phyloP scores from a whole-genome alignment of 257 asterid genomes.

The Solanum sparsipilum region DNA sequence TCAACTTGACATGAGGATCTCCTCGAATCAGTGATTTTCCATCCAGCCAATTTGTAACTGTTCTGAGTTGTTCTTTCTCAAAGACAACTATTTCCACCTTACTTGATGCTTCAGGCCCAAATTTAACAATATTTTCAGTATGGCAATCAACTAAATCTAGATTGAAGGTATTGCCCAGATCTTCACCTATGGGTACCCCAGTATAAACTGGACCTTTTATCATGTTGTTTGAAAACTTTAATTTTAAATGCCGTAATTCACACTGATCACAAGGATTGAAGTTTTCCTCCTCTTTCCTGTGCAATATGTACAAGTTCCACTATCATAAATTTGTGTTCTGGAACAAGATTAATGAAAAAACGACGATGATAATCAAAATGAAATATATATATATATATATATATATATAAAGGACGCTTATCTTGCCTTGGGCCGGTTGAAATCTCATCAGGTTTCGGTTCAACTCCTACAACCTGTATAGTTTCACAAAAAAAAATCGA shows the following conservation, averaged over 20 bases:
- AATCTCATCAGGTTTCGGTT: background rate
- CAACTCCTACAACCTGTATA: background rate
- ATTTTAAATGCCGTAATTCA: background rate
- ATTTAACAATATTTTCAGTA: background rate
- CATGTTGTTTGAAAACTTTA: background rate
- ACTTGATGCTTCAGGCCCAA: background rate
- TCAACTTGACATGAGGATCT: background rate
- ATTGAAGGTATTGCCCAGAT: background rate
- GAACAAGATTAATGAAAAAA: no score
- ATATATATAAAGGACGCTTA: background rate
- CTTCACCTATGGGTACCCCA: background rate
- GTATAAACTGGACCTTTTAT: background rate
- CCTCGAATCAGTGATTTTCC: background rate
- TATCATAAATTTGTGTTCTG: background rate
- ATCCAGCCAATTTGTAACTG: background rate
- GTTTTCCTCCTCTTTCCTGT: background rate
- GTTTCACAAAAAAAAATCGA: background rate
- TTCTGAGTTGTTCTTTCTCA: background rate
- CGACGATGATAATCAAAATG: background rate
- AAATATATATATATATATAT: no score
- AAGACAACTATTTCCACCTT: conserved; percentile 1
- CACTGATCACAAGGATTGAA: background rate
- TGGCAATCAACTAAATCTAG: background rate
- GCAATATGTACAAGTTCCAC: background rate
- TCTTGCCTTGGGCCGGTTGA: background rate